Conservation (phyloP, 768 basidiomycete genomes). For the Suillus variegatus region DNA sequence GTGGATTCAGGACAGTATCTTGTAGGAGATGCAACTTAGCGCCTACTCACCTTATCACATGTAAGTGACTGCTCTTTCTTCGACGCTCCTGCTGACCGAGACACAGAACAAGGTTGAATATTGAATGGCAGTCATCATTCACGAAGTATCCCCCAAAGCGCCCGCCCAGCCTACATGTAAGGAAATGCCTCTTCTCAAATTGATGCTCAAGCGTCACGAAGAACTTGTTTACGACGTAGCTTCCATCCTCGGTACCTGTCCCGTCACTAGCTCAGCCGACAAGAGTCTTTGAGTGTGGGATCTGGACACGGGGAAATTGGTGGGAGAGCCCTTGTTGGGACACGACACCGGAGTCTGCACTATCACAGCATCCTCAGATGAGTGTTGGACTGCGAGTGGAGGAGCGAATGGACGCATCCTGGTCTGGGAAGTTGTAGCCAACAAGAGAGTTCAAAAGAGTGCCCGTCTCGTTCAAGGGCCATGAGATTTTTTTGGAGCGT, state of each 20-base stretch:
- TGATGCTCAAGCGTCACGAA: not conserved
- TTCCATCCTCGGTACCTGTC: not conserved
- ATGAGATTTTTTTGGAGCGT: not conserved
- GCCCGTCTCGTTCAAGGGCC: not conserved
- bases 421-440: not conserved
- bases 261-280: not conserved
- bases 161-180: not conserved
- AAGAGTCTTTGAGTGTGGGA: conserved; percentile 12
- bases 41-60: not conserved
- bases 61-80: not conserved
- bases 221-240: not conserved
- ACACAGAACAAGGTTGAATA: not conserved
- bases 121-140: not conserved
- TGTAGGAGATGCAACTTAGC: no score
- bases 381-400: not conserved
- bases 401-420: conserved; percentile 11
- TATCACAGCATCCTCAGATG: not conserved
- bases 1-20: no score
- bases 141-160: not conserved
- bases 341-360: no score
- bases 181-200: not conserved
- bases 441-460: not conserved
- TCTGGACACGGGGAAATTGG: conserved; percentile 26
- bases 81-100: not conserved
- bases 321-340: not conserved